Evolutionary conservation across 345 rosid species (phyloP), one percentile per base, ranked within the genome.

Genomic region (Euphorbia pulcherrima): DNA sequence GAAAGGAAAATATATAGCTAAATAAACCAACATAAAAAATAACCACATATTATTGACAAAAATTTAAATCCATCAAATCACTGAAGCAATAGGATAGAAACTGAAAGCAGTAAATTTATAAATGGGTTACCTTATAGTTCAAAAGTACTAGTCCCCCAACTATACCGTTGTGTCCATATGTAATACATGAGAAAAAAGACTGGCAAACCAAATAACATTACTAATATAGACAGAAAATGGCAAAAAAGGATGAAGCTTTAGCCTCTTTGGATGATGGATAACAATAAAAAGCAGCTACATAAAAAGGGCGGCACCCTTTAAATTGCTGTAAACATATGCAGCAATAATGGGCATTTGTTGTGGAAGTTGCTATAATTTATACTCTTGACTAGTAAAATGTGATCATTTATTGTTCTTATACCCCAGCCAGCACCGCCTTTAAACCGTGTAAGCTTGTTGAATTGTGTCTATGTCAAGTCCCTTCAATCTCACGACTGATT

Each of bases 391-490:
- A 21, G 48, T 12, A 70, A 53, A 71, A 61, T 28, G 18, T 24
- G 63, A 24, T 41, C 57, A 72, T 35, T 64, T 72, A 72, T 48
- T 66, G 60, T 39, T 26, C 44, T 48, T 27, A 35, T 47, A 39
- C 10, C 12, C 60, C 53, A 24, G 18, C 60, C 53, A 24, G 14
- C 48, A 23, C 18, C 10, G 30, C 54, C 69, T 69, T 81, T 78
- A 91, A 77, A 94, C 96, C 0, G 99, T 91, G 86, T 94, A 91
- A 2, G 97, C 86, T 81, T 94, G 99, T 75, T 85, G 99, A 64
- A 94, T 94, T n/a, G 97, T 91, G 79, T 89, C 95, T 41, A 89
- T 94, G 83, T 94, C 99, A 0, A 94, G 88, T 28, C 96, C 96
- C 82, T 94, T 94, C 75, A 91, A 65, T 77, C 92, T 88, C 73